phyloP scores from a whole-genome alignment of 306 rosid species.

The Medicago ruthenica region DNA sequence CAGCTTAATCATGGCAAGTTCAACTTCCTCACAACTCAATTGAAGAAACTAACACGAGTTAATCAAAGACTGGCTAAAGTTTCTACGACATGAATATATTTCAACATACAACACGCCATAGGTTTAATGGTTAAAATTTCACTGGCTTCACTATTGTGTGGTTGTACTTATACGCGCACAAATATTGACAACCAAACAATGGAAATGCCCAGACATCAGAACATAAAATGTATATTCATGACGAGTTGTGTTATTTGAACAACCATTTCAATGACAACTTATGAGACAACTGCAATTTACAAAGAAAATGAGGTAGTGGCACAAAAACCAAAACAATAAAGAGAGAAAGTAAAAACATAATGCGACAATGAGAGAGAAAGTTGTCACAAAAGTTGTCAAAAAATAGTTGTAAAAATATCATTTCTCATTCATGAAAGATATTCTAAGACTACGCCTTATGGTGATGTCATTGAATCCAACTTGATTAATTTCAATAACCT shows the following conservation, averaged over 20 bases:
- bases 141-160: constrained; percentile 4
- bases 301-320: too few relatives aligned
- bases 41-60: background rate
- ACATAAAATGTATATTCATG: too few relatives aligned
- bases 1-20: too few relatives aligned
- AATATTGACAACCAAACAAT: constrained; percentile 13
- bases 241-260: too few relatives aligned
- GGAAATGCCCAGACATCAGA: background rate
- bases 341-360: too few relatives aligned
- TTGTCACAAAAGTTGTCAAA: too few relatives aligned
- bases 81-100: background rate
- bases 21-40: constrained; percentile 22
- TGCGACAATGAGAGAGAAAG: too few relatives aligned
- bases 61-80: background rate
- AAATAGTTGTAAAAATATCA: too few relatives aligned
- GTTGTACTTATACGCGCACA: background rate
- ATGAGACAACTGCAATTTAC: too few relatives aligned
- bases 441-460: background rate
- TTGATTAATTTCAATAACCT: constrained; percentile 13
- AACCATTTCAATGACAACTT: too few relatives aligned
- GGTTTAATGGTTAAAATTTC: constrained; percentile 13
- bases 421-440: background rate
- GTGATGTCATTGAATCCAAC: background rate
- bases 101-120: constrained; percentile 15
- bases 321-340: too few relatives aligned